Evolutionary conservation across 2,329 filamentous ascomycete genomes (phyloP).

Genomic region (Neonectria ditissima): DNA sequence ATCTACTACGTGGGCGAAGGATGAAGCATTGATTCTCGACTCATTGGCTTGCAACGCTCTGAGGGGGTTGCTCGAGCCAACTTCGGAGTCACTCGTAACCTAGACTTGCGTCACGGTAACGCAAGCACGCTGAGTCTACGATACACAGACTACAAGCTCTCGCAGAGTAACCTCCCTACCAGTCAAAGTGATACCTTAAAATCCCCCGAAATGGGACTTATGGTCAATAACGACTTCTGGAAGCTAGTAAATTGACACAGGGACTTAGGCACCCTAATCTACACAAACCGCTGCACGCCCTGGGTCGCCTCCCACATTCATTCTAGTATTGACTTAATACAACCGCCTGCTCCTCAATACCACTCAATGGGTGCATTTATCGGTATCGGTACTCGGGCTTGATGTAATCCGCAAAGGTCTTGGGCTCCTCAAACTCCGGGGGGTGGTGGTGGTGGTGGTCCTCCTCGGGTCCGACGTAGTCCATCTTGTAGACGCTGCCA

Average conservation of each 20-base stretch:
- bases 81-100: neutral
- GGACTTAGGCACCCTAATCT: slow-evolving; percentile 55
- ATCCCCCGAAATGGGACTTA: slow-evolving; percentile 9
- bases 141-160: neutral
- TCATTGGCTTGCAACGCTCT: neutral
- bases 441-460: slow-evolving; percentile 72
- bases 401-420: slow-evolving; percentile 97
- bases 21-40: neutral
- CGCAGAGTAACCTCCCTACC: neutral
- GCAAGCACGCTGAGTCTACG: neutral
- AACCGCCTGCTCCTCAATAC: slow-evolving; percentile 30
- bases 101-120: neutral
- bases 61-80: slow-evolving; percentile 4
- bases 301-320: slow-evolving; percentile 35
- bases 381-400: slow-evolving; percentile 92
- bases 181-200: neutral
- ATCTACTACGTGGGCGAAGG: neutral
- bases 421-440: slow-evolving; percentile 83
- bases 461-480: slow-evolving; percentile 88
- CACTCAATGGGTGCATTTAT: slow-evolving; percentile 46
- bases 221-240: slow-evolving; percentile 45
- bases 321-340: slow-evolving; percentile 45
- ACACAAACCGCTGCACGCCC: slow-evolving; percentile 50
- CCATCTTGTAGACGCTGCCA: slow-evolving; percentile 97
- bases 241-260: slow-evolving; percentile 52